A percentile compares a stretch with the other conserved stretches of the same genome.
Evolutionary conservation across 164 flowering plant species (phyloP).

Genomic region (Liriodendron chinense): DNA sequence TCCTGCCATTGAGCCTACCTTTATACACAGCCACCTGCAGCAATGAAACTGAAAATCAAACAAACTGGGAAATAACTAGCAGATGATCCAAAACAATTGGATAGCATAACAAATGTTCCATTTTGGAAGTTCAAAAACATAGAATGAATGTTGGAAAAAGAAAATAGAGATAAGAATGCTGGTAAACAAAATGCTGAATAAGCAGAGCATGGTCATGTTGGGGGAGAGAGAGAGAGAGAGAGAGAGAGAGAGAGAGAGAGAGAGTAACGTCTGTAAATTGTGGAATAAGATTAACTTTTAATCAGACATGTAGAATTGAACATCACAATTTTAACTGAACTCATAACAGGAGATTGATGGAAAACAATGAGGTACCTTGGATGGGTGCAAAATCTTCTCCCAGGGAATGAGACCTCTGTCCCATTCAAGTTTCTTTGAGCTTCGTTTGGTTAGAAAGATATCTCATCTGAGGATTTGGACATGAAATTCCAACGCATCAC

Average conservation of each 20-base stretch:
- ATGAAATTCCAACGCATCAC: background rate
- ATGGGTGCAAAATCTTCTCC: background rate
- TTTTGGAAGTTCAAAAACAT: too few relatives aligned
- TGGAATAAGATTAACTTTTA: too few relatives aligned
- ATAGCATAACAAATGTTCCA: too few relatives aligned
- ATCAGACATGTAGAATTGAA: too few relatives aligned
- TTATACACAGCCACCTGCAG: background rate
- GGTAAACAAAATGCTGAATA: too few relatives aligned
- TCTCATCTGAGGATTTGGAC: background rate
- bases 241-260: too few relatives aligned
- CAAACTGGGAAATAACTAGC: background rate
- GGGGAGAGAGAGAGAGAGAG: too few relatives aligned
- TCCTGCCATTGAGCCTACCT: background rate
- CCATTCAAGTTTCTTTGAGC: background rate
- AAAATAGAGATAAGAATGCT: too few relatives aligned
- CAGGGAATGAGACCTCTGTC: background rate
- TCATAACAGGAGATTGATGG: background rate
- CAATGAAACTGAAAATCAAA: conserved; percentile 1
- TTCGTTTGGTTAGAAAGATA: background rate
- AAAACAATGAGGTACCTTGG: background rate
- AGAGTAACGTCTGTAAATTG: too few relatives aligned
- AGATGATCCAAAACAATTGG: too few relatives aligned
- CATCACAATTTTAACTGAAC: background rate
- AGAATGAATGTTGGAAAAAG: too few relatives aligned
- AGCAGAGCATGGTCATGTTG: too few relatives aligned